Percentiles rank a stretch among this genome's conserved stretches.
phyloP scores from a whole-genome alignment of 208 protist species.

The Crithidia thermophila region DNA sequence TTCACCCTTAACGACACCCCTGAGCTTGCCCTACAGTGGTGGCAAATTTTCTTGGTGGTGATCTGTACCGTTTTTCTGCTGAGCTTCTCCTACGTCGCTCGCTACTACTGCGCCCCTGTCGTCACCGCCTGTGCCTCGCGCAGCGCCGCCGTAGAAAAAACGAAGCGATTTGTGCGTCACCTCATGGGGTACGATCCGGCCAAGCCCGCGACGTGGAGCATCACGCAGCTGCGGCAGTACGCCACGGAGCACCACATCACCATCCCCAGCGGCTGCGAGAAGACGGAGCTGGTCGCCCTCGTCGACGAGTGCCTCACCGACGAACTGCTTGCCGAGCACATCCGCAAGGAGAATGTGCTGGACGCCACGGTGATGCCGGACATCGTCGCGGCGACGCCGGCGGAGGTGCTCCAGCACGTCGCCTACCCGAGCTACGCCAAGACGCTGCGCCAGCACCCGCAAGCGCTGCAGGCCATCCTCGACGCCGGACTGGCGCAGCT shows the following conservation, averaged over 20 bases:
- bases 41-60: neutral
- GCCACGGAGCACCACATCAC: constrained; percentile 30
- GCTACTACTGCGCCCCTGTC: neutral
- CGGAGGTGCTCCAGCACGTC: constrained; percentile 32
- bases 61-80: neutral
- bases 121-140: constrained; percentile 1
- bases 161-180: constrained; percentile 3
- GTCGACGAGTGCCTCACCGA: constrained; percentile 33
- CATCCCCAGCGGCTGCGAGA: constrained; percentile 29
- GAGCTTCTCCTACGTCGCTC: neutral
- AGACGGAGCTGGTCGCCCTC: constrained; percentile 35
- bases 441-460: constrained; percentile 40
- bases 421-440: constrained; percentile 29
- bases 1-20: no score
- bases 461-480: constrained; percentile 41
- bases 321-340: constrained; percentile 24
- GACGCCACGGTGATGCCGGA: constrained; percentile 17
- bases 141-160: neutral
- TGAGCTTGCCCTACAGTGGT: no score
- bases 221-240: constrained; percentile 47
- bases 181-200: constrained; percentile 34
- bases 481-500: constrained; percentile 46
- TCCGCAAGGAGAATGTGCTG: constrained; percentile 9
- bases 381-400: constrained; percentile 17
- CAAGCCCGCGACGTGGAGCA: constrained; percentile 52